phyloP scores from a whole-genome alignment of 345 rosid species.

The Euphorbia lathyris region DNA sequence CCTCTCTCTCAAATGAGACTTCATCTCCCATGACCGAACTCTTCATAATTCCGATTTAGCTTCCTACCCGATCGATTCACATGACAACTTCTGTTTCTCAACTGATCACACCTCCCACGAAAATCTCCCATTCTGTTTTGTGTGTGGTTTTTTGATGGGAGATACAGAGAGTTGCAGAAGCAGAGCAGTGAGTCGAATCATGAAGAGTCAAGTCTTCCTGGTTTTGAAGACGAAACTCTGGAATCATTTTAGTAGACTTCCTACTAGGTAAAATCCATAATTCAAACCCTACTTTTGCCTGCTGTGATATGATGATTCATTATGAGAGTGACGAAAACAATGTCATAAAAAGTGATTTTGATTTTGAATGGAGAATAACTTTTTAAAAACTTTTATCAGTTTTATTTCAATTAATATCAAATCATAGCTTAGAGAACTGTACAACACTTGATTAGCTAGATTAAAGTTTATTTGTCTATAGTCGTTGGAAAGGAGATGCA shows the following conservation, averaged over 20 bases:
- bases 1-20: too few relatives aligned
- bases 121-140: neutral
- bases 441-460: neutral
- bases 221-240: conserved; percentile 60
- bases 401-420: neutral
- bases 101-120: too few relatives aligned
- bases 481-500: neutral
- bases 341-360: neutral
- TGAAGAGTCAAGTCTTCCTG: conserved; percentile 37
- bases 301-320: neutral
- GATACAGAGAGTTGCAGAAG: conserved; percentile 57
- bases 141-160: conserved; percentile 31
- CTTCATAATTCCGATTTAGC: too few relatives aligned
- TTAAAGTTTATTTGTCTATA: neutral
- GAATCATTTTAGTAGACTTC: conserved; percentile 58
- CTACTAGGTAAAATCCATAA: conserved; percentile 52
- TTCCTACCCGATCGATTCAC: conserved; percentile 12
- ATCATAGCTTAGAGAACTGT: neutral
- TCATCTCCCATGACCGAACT: too few relatives aligned
- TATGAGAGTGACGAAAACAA: neutral
- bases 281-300: neutral
- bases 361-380: neutral
- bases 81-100: too few relatives aligned
- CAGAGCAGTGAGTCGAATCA: conserved; percentile 39
- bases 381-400: neutral